Evolutionary conservation across 2,329 filamentous ascomycete genomes (phyloP), one percentile per base, ranked within the genome.

Genomic region (Neodidymelliopsis sp.): DNA sequence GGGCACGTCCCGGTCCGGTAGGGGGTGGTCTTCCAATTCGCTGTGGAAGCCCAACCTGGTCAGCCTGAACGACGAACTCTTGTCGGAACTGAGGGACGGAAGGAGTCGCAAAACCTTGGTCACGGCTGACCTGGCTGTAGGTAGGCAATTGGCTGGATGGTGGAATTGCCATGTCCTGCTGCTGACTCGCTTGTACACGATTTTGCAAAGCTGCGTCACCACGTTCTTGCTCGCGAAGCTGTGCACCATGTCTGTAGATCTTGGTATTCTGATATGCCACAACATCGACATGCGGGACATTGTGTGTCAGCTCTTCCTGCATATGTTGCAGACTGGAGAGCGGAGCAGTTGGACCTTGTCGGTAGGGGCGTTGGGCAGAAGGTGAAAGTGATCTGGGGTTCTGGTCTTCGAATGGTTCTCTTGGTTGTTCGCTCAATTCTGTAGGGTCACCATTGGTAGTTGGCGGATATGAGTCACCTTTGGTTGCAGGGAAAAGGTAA

Each of bases 391-490:
- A 28, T 3, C 24, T 31, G 18, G 18, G 46, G 12, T 52, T 49
- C 18, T 64, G 46, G 12, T 52, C 50, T 20, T 64, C 42, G 19
- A 47, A 46, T 20, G 25, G 35, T 31, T 19, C 38, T 13, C 55
- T 52, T 28, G 56, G 54, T 3, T 39, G 48, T 37, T 46, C 47
- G 34, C 28, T 41, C 53, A 40, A 37, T 30, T 59, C 55, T 23
- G 58, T 60, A 36, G 60, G 45, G 23, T 59, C 46, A 4, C 72
- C 72, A 24, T 70, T 67, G 8, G 71, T 73, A 2, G 72, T 74
- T 20, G 63, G 61, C 13, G 72, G 71, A 40, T 74, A 74, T n/a
- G 71, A 73, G 25, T 66, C 63, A 23, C 61, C 67, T 3, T 63
- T 60, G n/a, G 63, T 37, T 2, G 49, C 47, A 4, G 2, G 44